phyloP scores from a whole-genome alignment of 371 early-diverging fungal genomes.

The Sporodiniella umbellata region DNA sequence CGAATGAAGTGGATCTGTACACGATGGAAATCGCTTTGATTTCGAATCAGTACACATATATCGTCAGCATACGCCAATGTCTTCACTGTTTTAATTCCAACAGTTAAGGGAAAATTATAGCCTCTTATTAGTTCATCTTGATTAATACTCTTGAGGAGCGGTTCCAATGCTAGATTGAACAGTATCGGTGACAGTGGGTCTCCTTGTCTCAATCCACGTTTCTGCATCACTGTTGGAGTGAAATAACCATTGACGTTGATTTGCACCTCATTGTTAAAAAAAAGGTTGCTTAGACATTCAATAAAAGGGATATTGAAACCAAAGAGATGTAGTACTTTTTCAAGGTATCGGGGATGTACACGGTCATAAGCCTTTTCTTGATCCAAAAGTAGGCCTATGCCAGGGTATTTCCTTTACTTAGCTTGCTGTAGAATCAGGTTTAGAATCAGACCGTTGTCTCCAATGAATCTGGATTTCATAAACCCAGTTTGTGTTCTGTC shows the following conservation, averaged over 20 bases:
- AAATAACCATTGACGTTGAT: conserved; percentile 11
- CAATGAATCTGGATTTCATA: conserved; percentile 3
- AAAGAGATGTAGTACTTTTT: neutral
- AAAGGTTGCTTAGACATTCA: neutral
- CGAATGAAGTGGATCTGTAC: neutral
- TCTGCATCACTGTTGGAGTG: neutral
- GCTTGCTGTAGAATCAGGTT: conserved; percentile 6
- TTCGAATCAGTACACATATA: neutral
- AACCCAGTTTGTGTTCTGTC: conserved; percentile 8
- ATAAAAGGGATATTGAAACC: conserved; percentile 5
- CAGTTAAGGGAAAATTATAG: neutral
- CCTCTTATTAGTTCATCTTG: neutral
- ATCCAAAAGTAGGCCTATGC: conserved; percentile 13
- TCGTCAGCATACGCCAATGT: conserved; percentile 1
- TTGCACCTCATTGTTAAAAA: neutral
- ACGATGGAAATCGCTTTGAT: neutral
- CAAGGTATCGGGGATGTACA: conserved; percentile 13
- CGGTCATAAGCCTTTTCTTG: conserved; percentile 24
- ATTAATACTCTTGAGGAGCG: neutral
- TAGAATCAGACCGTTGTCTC: conserved; percentile 3
- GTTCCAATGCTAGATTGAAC: conserved; percentile 17
- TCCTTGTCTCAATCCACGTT: conserved; percentile 13
- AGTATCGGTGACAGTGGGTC: conserved; percentile 10
- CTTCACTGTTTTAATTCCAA: neutral
- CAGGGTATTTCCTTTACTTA: neutral